These are phyloP conservation scores for Populus tomentosa DNA, from an alignment of 441 rosid species.

Conservation along the genomic window DNA sequence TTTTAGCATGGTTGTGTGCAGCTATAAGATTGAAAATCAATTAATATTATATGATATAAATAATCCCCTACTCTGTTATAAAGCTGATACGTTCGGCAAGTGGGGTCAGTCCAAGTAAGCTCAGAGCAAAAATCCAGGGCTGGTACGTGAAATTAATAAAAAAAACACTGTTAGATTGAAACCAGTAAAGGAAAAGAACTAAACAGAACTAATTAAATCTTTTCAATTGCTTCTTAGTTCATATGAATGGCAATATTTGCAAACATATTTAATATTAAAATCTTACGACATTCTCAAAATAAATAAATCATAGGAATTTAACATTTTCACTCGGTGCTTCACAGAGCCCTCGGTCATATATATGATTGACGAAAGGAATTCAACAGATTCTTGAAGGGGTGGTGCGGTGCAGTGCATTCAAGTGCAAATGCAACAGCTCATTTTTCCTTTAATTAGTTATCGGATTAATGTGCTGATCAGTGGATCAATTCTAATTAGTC, in stretches of 20 bases:
- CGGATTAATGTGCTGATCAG: not conserved
- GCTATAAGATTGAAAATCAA: not conserved
- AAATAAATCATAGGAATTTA: not conserved
- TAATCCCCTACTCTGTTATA: constrained; percentile 61
- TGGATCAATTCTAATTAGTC: not conserved
- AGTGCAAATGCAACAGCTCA: not conserved
- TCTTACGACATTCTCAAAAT: not conserved
- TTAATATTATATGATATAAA: not conserved
- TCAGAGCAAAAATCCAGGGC: constrained; percentile 7
- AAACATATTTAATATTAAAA: not conserved
- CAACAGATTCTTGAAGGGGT: not conserved
- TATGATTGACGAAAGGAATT: not conserved
- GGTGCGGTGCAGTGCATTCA: not conserved
- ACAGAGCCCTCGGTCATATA: no score
- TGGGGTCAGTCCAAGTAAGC: constrained; percentile 4
- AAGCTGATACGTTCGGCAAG: constrained; percentile 3
- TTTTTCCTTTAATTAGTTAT: not conserved
- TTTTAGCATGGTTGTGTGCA: not conserved
- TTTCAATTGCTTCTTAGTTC: not conserved
- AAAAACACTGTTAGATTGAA: not conserved
- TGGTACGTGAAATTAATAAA: not conserved
- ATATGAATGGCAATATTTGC: not conserved
- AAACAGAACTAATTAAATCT: not conserved
- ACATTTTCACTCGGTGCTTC: not conserved
- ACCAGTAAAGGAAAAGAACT: not conserved